phyloP scores from a whole-genome alignment of 140 eudicot species.

The Anethum foeniculum region DNA sequence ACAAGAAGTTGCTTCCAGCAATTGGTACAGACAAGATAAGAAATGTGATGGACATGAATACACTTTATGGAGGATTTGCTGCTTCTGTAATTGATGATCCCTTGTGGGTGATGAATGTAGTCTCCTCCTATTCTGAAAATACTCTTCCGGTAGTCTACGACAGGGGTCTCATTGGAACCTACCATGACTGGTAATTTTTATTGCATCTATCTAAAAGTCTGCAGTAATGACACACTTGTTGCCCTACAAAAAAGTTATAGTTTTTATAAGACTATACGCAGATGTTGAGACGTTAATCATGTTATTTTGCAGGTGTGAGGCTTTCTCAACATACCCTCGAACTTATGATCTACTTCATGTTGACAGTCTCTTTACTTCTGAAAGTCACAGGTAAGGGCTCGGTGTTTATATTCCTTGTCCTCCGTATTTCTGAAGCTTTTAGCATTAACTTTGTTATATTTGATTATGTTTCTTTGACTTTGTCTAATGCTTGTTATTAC shows the following conservation, averaged over 20 bases:
- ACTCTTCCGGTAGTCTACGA: constrained; percentile 81
- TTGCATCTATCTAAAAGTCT: background rate
- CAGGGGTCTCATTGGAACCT: constrained; percentile 83
- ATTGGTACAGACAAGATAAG: constrained; percentile 64
- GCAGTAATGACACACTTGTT: background rate
- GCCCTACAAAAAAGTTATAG: background rate
- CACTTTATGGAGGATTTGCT: constrained; percentile 84
- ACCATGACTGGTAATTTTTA: constrained; percentile 70
- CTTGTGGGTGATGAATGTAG: constrained; percentile 90
- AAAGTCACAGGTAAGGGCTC: background rate
- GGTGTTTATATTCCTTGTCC: background rate
- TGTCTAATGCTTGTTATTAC: background rate
- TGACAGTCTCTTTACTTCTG: constrained; percentile 46
- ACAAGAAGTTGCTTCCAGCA: constrained; percentile 56
- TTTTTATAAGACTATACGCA: background rate
- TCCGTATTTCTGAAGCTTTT: background rate
- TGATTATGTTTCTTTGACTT: background rate
- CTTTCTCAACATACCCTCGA: constrained; percentile 93
- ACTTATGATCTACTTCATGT: constrained; percentile 87
- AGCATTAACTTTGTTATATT: background rate
- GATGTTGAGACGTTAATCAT: background rate
- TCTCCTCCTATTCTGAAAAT: constrained; percentile 76
- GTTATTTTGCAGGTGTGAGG: constrained; percentile 65
- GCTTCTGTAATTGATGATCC: constrained; percentile 69
- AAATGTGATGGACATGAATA: constrained; percentile 86